Evolutionary conservation across 2,329 filamentous ascomycete species (phyloP), one percentile per base, ranked within the genome.

Genomic region (Cordyceps militaris): DNA sequence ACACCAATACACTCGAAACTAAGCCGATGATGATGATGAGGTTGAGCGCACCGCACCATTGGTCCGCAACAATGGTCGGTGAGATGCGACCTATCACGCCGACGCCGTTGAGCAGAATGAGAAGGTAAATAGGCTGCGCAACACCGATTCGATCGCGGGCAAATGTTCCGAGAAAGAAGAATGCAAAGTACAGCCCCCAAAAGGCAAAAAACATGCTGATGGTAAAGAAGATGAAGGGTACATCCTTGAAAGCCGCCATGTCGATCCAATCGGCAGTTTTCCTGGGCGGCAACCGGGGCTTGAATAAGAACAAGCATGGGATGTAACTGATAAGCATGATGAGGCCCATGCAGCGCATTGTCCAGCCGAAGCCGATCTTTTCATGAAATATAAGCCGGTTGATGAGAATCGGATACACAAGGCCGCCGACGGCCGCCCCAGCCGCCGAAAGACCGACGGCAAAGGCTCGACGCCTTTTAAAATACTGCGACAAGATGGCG

Each of bases 401-500:
- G 32, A 80, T 69, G 21, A 81, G 63, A 3, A 66, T 73, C 0
- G 81, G 80, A 57, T 81, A 83, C 3, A 83, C 68, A 2, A 83
- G 71, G 3, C 80, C 79, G 0, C 80, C 80, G 2, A 81, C 70
- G 3, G 78, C 79, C 49, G 79, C 80, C 1, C 84, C 84, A 0
- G 78, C 77, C 1, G 82, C 82, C 3, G 80, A 78, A 1, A 86
- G 65, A 2, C 84, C 84, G 42, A 85, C 79, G 5, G 81, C 83
- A 3, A 87, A 68, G 0, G 77, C 78, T 58, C 80, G 74, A 56
- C 74, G 76, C 42, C 73, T 74, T 36, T 75, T 74, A 64, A 87
- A 87, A 61, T 86, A 86, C n/a, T 82, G 79, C 0, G 83, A 79
- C 13, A 87, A 69, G 9, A 87, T 74, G 10, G 83, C 80, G 23